Evolutionary conservation across 2,329 filamentous ascomycete species (phyloP), one percentile per base, ranked within the genome.

Genomic region (Aspergillus arachidicola): DNA sequence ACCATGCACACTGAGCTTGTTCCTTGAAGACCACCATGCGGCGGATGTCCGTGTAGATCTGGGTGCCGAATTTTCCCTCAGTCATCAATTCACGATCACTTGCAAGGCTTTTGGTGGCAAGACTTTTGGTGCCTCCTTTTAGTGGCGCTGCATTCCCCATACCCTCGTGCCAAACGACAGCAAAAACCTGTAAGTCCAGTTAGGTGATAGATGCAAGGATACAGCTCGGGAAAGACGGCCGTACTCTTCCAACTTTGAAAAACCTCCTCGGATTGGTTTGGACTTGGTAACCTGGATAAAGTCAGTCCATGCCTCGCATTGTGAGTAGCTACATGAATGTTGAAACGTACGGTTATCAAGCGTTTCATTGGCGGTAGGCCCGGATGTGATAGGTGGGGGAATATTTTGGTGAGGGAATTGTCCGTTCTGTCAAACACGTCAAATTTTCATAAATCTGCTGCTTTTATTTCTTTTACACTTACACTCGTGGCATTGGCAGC

Each of bases 21-120:
- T 66, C 58, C 50, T 67, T 73, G 14, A 77, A 62, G 2, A 78
- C 74, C 16, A 76, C 69, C 68, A 78, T 77, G 43, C 74, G 72
- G 9, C 75, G 72, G 58, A 76, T 74, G 16, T 66, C 69, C 58
- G 68, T 72, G 48, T 74, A 72, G 41, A 73, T 73, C 1, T 48
- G 51, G 58, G 76, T 67, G 4, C 67, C 65, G 53, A 65, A 72
- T 28, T 43, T 65, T 11, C 63, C 64, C 7, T 14, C 16, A 57
- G 50, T 60, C 19, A 56, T 32, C 38, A 19, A n/a, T 19, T 66
- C 69, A n/a, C 16, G 16, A 30, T n/a, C 45, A 45, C 54, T 71
- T n/a, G 65, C 59, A 30, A 62, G 30, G 10, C 61, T 68, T 34
- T 61, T 51, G 41, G 43, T 21, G 59, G 65, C 59, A 30, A 62